Percentiles rank a stretch among this genome's conserved stretches.
These are phyloP conservation scores for Hordeum pubiflorum DNA, from an alignment of 202 grass and related monocot species.

Conservation along the genomic window DNA sequence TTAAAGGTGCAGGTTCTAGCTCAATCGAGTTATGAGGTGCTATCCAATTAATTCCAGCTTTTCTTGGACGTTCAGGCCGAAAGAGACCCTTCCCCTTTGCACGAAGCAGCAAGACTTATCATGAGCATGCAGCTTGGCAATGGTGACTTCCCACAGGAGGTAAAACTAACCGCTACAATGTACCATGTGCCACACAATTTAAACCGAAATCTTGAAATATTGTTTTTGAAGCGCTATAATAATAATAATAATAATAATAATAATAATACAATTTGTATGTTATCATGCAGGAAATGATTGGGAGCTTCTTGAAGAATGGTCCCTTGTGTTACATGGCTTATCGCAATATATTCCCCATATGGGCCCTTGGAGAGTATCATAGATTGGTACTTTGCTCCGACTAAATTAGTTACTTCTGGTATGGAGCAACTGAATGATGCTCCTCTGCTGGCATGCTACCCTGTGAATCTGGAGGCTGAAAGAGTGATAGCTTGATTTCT, in stretches of 20 bases:
- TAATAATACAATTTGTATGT: background rate
- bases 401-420: background rate
- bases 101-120: conserved; percentile 49
- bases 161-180: conserved; percentile 13
- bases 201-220: background rate
- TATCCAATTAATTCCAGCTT: background rate
- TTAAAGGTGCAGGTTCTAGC: background rate
- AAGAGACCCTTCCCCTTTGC: conserved; percentile 49
- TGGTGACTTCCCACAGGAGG: conserved; percentile 79
- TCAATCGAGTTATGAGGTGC: background rate
- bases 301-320: conserved; percentile 54
- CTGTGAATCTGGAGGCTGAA: background rate
- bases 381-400: conserved; percentile 24
- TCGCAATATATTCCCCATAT: conserved; percentile 78
- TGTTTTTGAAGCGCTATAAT: background rate
- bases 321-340: conserved; percentile 53
- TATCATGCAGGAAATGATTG: conserved; percentile 54
- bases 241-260: background rate
- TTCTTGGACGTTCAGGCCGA: conserved; percentile 39
- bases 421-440: background rate
- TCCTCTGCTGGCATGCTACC: background rate
- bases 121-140: conserved; percentile 46
- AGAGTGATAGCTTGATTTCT: background rate
- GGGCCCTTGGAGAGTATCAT: conserved; percentile 69
- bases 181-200: background rate